Evolutionary conservation across 331 rosid species (phyloP), one percentile per base, ranked within the genome.

Genomic region (Malus hybrid): DNA sequence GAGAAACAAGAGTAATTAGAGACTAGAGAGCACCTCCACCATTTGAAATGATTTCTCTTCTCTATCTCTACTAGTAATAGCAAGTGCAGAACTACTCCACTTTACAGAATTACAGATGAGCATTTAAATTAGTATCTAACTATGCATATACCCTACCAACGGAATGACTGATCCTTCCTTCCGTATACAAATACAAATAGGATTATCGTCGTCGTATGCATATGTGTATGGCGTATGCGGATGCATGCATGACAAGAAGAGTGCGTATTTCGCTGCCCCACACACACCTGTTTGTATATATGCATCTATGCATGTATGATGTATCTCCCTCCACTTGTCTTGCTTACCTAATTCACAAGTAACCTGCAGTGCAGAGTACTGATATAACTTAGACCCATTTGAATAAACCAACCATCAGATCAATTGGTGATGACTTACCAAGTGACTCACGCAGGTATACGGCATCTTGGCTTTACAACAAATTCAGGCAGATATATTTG

Each of bases 371-470:
- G 7, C 76, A 16, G 14, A 34, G 55, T 67, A 34, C 24, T 28
- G 39, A 34, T 31, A 20, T 6, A 24, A 20, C 14, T 28, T 15
- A 36, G 22, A 59, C 13, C 13, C 24, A 39, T 8, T 10, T 73
- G 57, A 57, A 27, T 19, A 22, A 48, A 34, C 39, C 39, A 34
- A 34, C 39, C 39, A 34, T 34, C 39, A 34, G 39, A 57, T 76
- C 78, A 75, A 70, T 71, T 68, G 60, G 68, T 65, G 60, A 67
- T 67, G 75, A 62, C 50, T 66, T 64, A 64, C 52, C 39, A 34
- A 34, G 75, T 48, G 73, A 65, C 54, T 77, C 78, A 69, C 55
- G 84, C 73, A 75, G 67, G 39, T 82, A 70, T 67, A 69, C 42
- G 66, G 76, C 62, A 42, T 57, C 74, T 16, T 39, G n/a, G 71